A percentile compares a stretch with the other conserved stretches of the same genome.
Conservation (phyloP, 768 basidiomycete species). For the Tulasnella sp. region DNA sequence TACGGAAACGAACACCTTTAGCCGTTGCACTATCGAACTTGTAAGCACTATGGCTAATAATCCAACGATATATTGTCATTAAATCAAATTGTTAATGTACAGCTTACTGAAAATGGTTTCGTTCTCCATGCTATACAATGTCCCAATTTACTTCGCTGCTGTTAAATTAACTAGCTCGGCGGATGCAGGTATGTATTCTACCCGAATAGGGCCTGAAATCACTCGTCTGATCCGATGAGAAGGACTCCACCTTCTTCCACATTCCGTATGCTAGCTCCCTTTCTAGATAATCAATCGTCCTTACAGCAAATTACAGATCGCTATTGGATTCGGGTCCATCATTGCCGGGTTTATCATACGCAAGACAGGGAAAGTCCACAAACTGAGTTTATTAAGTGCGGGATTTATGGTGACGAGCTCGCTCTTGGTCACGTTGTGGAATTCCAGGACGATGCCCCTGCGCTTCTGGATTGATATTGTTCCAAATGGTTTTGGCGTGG, state of each 20-base stretch:
- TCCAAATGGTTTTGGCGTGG: background rate
- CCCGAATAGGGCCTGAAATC: too few species aligned
- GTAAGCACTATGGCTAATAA: slow-evolving; percentile 15
- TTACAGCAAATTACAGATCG: background rate
- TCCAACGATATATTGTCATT: background rate
- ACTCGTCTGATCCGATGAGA: background rate
- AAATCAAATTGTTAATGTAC: background rate
- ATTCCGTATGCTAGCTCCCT: background rate
- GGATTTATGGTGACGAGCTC: background rate
- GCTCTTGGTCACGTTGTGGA: background rate
- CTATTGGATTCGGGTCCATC: background rate
- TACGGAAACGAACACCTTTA: slow-evolving; percentile 65
- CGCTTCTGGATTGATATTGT: background rate
- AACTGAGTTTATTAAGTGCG: background rate
- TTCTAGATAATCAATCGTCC: background rate
- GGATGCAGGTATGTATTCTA: background rate
- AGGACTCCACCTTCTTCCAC: background rate
- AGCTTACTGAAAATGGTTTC: background rate
- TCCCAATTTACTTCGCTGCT: background rate
- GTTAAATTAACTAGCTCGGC: background rate
- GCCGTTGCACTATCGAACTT: slow-evolving; percentile 71
- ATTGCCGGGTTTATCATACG: background rate
- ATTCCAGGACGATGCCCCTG: background rate
- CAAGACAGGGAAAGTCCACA: background rate
- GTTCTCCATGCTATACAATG: background rate